phyloP scores from a whole-genome alignment of 805 yeast species.

The Lipomyces oligophaga region DNA sequence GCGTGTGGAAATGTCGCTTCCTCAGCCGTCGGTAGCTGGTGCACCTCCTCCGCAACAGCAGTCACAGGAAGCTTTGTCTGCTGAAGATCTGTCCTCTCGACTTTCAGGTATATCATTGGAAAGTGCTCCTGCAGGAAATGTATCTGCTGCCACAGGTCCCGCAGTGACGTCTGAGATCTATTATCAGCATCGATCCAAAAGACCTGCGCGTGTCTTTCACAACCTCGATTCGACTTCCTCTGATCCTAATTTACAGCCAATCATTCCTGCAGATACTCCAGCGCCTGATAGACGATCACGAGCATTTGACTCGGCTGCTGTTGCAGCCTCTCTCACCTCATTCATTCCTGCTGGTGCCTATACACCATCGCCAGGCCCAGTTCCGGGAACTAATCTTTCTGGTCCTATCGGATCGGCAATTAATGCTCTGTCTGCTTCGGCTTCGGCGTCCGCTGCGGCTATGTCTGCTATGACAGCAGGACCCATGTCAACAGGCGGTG shows the following conservation, averaged over 20 bases:
- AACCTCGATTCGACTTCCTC: slow-evolving; percentile 10
- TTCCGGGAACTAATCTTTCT: slow-evolving; percentile 6
- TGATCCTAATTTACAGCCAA: slow-evolving; percentile 18
- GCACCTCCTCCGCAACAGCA: no score
- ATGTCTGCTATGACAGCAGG: slow-evolving; percentile 6
- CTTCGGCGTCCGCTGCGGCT: slow-evolving; percentile 14
- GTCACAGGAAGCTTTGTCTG: no score
- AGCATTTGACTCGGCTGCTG: slow-evolving; percentile 10
- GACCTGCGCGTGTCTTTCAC: slow-evolving; percentile 26
- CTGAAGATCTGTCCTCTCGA: no score
- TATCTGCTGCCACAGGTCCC: no score
- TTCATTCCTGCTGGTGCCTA: slow-evolving; percentile 7
- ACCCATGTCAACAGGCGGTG: not conserved
- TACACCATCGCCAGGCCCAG: not conserved
- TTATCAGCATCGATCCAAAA: slow-evolving; percentile 12
- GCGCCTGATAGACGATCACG: slow-evolving; percentile 5
- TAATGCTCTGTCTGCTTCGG: slow-evolving; percentile 1
- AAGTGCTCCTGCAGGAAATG: no score
- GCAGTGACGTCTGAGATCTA: no score
- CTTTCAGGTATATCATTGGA: no score
- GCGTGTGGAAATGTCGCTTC: no score
- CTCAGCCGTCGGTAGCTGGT: no score
- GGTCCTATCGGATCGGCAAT: not conserved
- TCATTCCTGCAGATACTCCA: slow-evolving; percentile 17
- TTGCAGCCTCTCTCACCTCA: slow-evolving; percentile 6